phyloP scores from a whole-genome alignment of 306 rosid genomes.

The Quercus dentata region DNA sequence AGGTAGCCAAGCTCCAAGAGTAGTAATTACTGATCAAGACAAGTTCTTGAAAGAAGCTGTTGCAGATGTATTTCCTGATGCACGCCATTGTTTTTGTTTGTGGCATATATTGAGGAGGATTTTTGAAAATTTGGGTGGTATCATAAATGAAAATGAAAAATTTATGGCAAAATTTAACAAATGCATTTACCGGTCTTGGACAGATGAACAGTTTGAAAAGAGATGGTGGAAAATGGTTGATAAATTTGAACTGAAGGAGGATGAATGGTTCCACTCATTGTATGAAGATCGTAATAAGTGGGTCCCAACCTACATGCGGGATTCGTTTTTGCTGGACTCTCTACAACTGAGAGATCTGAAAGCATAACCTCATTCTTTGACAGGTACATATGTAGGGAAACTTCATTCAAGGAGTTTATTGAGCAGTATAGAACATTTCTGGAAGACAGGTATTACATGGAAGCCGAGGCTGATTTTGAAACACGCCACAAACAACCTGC shows the following conservation, averaged over 20 bases:
- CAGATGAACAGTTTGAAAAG: conserved; percentile 51
- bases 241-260: conserved; percentile 42
- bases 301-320: conserved; percentile 48
- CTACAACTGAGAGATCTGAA: conserved; percentile 51
- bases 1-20: conserved; percentile 50
- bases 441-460: conserved; percentile 43
- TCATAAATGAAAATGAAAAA: conserved; percentile 20
- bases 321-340: conserved; percentile 55
- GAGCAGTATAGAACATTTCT: conserved; percentile 36
- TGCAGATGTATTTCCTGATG: conserved; percentile 43
- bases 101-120: conserved; percentile 54
- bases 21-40: conserved; percentile 55
- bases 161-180: conserved; percentile 42
- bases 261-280: conserved; percentile 48
- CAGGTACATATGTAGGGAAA: conserved; percentile 37
- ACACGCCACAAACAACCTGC: conserved; percentile 26
- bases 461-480: conserved; percentile 45
- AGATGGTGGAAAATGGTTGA: conserved; percentile 60
- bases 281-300: conserved; percentile 61
- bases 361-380: conserved; percentile 54
- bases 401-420: conserved; percentile 49
- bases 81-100: conserved; percentile 49
- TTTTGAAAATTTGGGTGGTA: conserved; percentile 37
- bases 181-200: conserved; percentile 45
- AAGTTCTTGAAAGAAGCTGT: conserved; percentile 60